Evolutionary conservation across 768 basidiomycete genomes (phyloP), one percentile per base, ranked within the genome.

Genomic region (Cystobasidium ongulense): DNA sequence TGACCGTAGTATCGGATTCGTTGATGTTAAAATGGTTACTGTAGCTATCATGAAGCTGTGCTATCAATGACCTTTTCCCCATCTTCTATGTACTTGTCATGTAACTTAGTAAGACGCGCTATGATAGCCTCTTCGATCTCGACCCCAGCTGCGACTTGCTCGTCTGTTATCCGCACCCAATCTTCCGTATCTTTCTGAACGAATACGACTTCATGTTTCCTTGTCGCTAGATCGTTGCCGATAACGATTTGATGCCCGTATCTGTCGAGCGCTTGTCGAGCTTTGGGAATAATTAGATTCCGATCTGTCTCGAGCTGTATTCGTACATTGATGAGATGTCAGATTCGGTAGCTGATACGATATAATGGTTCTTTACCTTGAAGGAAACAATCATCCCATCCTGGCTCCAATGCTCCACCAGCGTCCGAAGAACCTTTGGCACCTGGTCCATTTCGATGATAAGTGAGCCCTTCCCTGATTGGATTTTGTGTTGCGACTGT

Each of bases 361-460:
- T 7, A 39, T 39, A 31, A 41, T 80, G n/a, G n/a, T n/a, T n/a
- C n/a, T n/a, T 25, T 70, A 92, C 95, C 87, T 99, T 99, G 86
- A 99, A 99, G 0, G 92, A 95, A 46, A 99, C 91, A 43, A 97
- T 88, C 80, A 88, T 98, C 0, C 92, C 94, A 54, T 90, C 87
- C 7, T 85, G 87, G 0, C 88, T 89, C 95, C 96, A 99, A 80
- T 98, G 92, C 54, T 89, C 88, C 7, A 97, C 93, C 82, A 99
- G 84, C 0, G 92, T 90, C 81, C 91, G 90, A 57, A 99, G 83
- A 39, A 97, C 88, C 82, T 99, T 99, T 8, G 96, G 96, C 0
- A 98, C 94, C 81, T 97, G 93, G 79, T 99, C 96, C 96, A 98
- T 99, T 81, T 98, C 94, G 71, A 98, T 90, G 57, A 87, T 86